phyloP scores from a whole-genome alignment of 2,329 filamentous ascomycete genomes.

The Claviceps purpurea region DNA sequence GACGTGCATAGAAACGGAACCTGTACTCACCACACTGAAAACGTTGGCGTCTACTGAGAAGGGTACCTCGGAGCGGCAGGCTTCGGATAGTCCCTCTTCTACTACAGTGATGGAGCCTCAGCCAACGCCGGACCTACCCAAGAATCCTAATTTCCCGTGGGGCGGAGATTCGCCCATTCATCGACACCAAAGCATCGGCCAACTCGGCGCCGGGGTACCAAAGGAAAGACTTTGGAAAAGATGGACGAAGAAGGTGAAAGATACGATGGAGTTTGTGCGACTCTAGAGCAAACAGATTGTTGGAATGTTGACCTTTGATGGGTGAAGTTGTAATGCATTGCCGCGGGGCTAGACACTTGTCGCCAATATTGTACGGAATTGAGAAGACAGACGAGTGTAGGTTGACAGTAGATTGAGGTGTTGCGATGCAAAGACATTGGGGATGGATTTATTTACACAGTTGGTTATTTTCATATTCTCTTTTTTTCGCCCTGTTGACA shows the following conservation, averaged over 20 bases:
- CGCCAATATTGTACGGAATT: neutral
- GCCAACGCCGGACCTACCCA: conserved; percentile 12
- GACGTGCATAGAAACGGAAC: neutral
- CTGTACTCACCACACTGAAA: conserved; percentile 5
- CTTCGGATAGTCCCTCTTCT: conserved; percentile 8
- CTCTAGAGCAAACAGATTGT: neutral
- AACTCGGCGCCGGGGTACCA: conserved; percentile 12
- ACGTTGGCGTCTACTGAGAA: conserved; percentile 6
- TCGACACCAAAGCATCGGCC: conserved; percentile 19
- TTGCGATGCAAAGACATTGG: neutral
- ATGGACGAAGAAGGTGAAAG: neutral
- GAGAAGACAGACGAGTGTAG: neutral
- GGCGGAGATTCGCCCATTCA: conserved; percentile 22
- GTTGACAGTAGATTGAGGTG: neutral
- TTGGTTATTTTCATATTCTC: neutral
- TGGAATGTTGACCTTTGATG: neutral
- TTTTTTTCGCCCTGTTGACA: neutral
- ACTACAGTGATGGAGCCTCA: conserved; percentile 1
- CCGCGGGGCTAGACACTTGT: neutral
- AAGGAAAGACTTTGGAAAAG: conserved; percentile 5
- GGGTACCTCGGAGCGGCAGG: neutral
- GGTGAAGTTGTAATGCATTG: neutral
- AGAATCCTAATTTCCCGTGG: conserved; percentile 23
- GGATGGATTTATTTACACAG: neutral
- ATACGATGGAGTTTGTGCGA: neutral